These are phyloP conservation scores for Aureobasidium sp. DNA, from an alignment of 2,329 filamentous ascomycete genomes.

Conservation along the genomic window DNA sequence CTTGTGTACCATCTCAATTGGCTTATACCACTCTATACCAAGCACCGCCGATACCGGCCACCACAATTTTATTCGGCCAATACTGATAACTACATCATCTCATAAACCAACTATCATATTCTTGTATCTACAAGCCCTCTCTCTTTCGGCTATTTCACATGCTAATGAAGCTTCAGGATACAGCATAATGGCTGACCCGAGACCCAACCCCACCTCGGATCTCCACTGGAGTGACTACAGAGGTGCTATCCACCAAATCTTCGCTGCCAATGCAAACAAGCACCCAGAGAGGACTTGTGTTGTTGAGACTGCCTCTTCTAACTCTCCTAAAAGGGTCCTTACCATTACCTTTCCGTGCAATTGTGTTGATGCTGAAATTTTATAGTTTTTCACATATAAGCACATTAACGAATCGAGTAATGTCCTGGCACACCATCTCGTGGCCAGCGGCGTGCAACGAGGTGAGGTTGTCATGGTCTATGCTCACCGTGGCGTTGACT, in stretches of 20 bases:
- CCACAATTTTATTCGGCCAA: background rate
- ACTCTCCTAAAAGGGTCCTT: constrained; percentile 25
- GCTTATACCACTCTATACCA: background rate
- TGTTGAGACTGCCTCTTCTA: constrained; percentile 54
- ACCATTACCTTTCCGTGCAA: background rate
- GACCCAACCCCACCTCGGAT: constrained; percentile 59
- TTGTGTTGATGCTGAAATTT: background rate
- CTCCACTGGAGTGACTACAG: constrained; percentile 60
- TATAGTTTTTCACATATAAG: constrained; percentile 62
- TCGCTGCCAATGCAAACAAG: constrained; percentile 56
- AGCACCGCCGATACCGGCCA: constrained; percentile 10
- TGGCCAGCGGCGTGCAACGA: constrained; percentile 61
- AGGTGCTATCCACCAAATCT: constrained; percentile 65
- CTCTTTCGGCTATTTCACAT: background rate
- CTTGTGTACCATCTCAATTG: background rate
- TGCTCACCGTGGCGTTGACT: constrained; percentile 72
- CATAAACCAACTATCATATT: background rate
- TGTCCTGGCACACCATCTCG: constrained; percentile 69
- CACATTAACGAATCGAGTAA: constrained; percentile 85
- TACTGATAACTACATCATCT: background rate
- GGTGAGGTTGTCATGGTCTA: constrained; percentile 94
- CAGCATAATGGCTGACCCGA: constrained; percentile 25
- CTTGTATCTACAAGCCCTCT: background rate
- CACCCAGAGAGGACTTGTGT: constrained; percentile 64
- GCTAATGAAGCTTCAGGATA: background rate